Conservation (phyloP, 2,329 filamentous ascomycete species). For the Hypoxylon sp. region DNA sequence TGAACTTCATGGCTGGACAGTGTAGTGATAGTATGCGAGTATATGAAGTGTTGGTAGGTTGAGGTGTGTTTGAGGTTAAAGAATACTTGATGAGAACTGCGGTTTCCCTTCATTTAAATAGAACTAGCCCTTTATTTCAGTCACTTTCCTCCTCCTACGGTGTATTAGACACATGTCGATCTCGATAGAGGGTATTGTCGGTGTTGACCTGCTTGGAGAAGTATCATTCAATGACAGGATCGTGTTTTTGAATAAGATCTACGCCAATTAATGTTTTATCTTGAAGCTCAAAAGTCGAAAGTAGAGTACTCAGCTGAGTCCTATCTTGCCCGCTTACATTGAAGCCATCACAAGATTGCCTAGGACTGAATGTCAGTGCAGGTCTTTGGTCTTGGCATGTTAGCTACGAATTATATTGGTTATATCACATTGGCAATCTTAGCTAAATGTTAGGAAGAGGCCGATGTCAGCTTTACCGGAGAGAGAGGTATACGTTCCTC, state of each 20-base stretch:
- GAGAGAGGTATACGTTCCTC: background rate
- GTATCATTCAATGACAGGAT: background rate
- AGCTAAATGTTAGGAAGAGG: background rate
- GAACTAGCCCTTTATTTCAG: too few species aligned
- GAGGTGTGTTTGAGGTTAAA: background rate
- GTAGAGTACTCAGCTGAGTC: constrained; percentile 26
- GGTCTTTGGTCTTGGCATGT: constrained; percentile 1
- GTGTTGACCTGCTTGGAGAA: background rate
- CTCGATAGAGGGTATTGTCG: background rate
- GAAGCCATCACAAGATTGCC: background rate
- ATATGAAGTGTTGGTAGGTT: background rate
- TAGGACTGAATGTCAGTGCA: background rate
- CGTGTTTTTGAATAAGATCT: constrained; percentile 15
- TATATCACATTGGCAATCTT: background rate
- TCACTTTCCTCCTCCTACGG: background rate
- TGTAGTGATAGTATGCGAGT: background rate
- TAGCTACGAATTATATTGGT: background rate
- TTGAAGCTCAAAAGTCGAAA: background rate
- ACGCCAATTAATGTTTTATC: constrained; percentile 18
- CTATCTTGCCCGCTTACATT: background rate
- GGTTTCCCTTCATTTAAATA: constrained; percentile 12
- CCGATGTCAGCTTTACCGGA: constrained; percentile 6
- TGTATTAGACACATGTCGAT: background rate
- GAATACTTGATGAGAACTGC: background rate
- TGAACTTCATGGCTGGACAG: constrained; percentile 21